Conservation (phyloP, 2,329 filamentous ascomycete species). For the Exophiala viscosa region DNA sequence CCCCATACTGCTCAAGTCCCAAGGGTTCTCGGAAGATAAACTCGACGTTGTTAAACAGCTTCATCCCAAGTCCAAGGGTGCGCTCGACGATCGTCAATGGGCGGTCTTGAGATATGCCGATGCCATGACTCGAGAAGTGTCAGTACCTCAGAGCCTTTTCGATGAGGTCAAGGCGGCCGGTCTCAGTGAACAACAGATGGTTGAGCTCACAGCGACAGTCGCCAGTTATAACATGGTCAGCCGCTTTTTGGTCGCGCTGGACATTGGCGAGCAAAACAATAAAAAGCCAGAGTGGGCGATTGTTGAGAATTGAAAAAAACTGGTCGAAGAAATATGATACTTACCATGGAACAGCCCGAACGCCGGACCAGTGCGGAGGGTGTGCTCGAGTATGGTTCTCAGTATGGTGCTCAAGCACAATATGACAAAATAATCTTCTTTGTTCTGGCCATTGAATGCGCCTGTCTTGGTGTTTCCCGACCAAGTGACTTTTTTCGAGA, state of each 20-base stretch:
- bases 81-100: slow-evolving; percentile 49
- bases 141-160: slow-evolving; percentile 67
- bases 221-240: slow-evolving; percentile 88
- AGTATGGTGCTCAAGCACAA: too few species aligned
- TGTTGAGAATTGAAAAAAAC: slow-evolving; percentile 1
- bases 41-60: slow-evolving; percentile 45
- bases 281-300: slow-evolving; percentile 25
- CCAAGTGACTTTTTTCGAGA: too few species aligned
- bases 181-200: slow-evolving; percentile 70
- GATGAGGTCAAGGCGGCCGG: slow-evolving; percentile 51
- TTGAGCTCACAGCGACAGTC: slow-evolving; percentile 80
- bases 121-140: slow-evolving; percentile 74
- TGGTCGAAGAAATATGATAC: too few species aligned
- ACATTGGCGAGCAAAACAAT: slow-evolving; percentile 53
- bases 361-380: too few species aligned
- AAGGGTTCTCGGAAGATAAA: slow-evolving; percentile 52
- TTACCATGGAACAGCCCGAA: too few species aligned
- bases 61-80: slow-evolving; percentile 35
- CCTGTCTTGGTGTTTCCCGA: too few species aligned
- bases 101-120: slow-evolving; percentile 71
- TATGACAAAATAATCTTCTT: too few species aligned
- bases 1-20: slow-evolving; percentile 62
- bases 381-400: too few species aligned
- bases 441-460: too few species aligned
- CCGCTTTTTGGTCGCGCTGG: slow-evolving; percentile 76